Base-by-base conservation (phyloP, 768 basidiomycete species). In the Fistulinella prunicolor region DNA sequence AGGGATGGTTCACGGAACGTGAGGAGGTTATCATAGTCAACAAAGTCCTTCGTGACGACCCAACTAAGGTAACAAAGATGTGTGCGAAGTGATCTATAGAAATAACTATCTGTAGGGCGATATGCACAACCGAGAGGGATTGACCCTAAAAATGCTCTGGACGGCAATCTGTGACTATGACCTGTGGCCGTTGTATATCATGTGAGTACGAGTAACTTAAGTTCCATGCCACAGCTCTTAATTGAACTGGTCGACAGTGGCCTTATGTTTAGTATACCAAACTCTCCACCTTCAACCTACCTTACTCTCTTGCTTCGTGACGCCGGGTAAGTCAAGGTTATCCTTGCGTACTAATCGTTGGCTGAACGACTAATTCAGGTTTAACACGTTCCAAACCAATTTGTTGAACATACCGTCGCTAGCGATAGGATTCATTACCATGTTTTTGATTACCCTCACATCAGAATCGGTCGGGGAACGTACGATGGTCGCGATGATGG, bases 101-200 rank as follows among this genome's bases (percentile, higher is more conserved):
- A 38, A 28, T 21, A 6, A 36, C 17, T 19, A 7, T 43, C 17
- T 36, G 17, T 20, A 55, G 56, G 56, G 57, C 13, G 81, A 82
- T 48, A 83, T 86, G 85, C 83, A 85, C 64, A 86, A 86, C 51
- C 77, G 85, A 37, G 77, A 86, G 62, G 81, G 77, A 0, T 56
- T 86, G 12, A 70, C 76, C 0, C 29, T 73, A 6, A 71, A 68
- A 54, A 70, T 75, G 6, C 59, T 84, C 4, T 83, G 79, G 76
- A 66, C 63, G 7, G 78, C 81, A 0, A 43, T 82, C 6, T 74
- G 72, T 32, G 83, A 86, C 57, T 85, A 77, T 47, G 82, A 83
- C 56, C 63, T 85, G 12, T 85, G 83, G 82, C 83, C 83, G 30
- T 12, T 32, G 30, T 86, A 86, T 59, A 70, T 81, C 21, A 62